Conservation (phyloP, 148 eudicot species). For the Heliamphora exappendiculata region DNA sequence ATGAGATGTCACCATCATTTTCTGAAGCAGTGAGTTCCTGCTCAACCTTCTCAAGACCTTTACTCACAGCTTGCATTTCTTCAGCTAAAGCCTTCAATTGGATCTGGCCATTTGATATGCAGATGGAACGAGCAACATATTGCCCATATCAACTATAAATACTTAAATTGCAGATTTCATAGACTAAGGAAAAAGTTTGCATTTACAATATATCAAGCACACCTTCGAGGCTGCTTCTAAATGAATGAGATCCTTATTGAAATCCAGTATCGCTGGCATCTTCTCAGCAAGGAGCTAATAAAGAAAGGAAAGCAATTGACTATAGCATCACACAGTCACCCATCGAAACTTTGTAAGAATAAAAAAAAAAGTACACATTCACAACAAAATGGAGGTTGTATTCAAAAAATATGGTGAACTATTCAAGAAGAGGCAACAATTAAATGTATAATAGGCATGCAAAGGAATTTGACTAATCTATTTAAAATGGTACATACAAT, state of each 20-base stretch:
- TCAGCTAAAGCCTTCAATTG: conserved; percentile 95
- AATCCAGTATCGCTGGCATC: conserved; percentile 87
- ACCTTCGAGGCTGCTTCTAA: conserved; percentile 98
- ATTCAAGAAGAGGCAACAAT: neutral
- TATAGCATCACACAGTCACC: conserved; percentile 12
- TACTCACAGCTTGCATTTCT: conserved; percentile 99
- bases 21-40: conserved; percentile 93
- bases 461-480: neutral
- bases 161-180: neutral
- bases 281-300: conserved; percentile 76
- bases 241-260: conserved; percentile 82
- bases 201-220: conserved; percentile 11
- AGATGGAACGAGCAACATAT: neutral
- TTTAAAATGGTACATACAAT: neutral
- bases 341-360: neutral
- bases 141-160: conserved; percentile 1
- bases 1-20: conserved; percentile 81
- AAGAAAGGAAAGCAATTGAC: conserved; percentile 11
- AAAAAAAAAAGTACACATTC: neutral
- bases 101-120: conserved; percentile 37
- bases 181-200: neutral
- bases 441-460: neutral
- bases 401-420: neutral
- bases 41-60: conserved; percentile 99
- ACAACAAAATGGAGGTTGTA: neutral